These are phyloP conservation scores for Picochlorum costavermella DNA, from an alignment of 139 green algal genomes.

Conservation along the genomic window DNA sequence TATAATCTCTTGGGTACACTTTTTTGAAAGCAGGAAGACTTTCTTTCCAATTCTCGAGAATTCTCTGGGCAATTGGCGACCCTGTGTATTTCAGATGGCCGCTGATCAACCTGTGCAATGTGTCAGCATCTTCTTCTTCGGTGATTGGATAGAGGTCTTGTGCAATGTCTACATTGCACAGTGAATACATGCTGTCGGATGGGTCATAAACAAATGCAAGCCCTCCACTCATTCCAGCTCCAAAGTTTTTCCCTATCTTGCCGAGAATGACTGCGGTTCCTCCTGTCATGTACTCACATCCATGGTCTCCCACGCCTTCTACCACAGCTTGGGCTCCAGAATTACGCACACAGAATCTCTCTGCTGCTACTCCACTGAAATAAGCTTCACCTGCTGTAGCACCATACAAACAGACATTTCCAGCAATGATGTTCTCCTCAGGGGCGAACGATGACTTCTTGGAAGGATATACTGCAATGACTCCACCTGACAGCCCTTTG, in stretches of 20 bases:
- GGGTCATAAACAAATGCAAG: conserved; percentile 87
- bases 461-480: conserved; percentile 70
- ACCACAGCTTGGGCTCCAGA: conserved; percentile 78
- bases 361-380: conserved; percentile 83
- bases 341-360: conserved; percentile 87
- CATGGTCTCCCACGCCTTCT: conserved; percentile 91
- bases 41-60: conserved; percentile 68
- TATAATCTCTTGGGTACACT: conserved; percentile 67
- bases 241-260: conserved; percentile 87
- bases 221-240: conserved; percentile 86
- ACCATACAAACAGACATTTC: conserved; percentile 92
- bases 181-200: conserved; percentile 37
- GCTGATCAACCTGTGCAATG: conserved; percentile 68
- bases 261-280: conserved; percentile 82
- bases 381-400: conserved; percentile 78
- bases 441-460: conserved; percentile 55
- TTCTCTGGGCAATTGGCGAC: conserved; percentile 39
- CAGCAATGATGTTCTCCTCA: conserved; percentile 85
- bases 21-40: conserved; percentile 55
- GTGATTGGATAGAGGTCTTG: conserved; percentile 68
- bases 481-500: conserved; percentile 79
- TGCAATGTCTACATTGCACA: conserved; percentile 58
- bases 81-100: conserved; percentile 74
- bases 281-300: conserved; percentile 95
- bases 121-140: conserved; percentile 34